Percentiles rank a stretch among this genome's conserved stretches.
Conservation (phyloP, 306 rosid genomes). For the Datisca glomerata region DNA sequence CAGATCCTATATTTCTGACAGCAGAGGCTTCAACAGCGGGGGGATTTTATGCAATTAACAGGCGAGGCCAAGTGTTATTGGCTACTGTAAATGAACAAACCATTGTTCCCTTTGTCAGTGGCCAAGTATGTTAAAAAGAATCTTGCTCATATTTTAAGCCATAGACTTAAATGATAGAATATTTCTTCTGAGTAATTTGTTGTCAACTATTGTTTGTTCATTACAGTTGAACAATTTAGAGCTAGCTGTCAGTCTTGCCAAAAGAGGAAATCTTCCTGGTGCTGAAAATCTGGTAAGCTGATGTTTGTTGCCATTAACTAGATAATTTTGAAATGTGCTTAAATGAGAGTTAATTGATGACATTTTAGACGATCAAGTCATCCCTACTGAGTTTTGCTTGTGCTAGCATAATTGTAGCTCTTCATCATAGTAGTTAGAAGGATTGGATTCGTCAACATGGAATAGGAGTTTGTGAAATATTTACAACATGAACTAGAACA, state of each 20-base stretch:
- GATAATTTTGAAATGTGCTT: no score
- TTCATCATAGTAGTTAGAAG: no score
- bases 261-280: constrained; percentile 99
- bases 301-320: no score
- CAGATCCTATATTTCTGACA: constrained; percentile 97
- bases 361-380: no score
- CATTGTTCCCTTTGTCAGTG: constrained; percentile 86
- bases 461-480: neutral
- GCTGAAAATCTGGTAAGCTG: constrained; percentile 85
- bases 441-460: no score
- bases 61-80: constrained; percentile 96
- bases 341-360: no score
- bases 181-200: neutral
- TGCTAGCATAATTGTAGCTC: no score
- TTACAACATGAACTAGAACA: neutral
- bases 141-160: constrained; percentile 9
- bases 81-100: constrained; percentile 97
- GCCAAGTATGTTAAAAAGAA: constrained; percentile 46
- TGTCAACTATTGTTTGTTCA: neutral
- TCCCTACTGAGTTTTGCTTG: no score
- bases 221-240: constrained; percentile 89
- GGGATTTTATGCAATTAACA: constrained; percentile 88
- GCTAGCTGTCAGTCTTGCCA: constrained; percentile 97
- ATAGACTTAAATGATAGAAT: neutral
- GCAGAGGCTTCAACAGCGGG: constrained; percentile 89